Percentiles rank a stretch among this genome's conserved stretches.
Evolutionary conservation across 441 rosid species (phyloP).

Genomic region (Populus tomentosa): DNA sequence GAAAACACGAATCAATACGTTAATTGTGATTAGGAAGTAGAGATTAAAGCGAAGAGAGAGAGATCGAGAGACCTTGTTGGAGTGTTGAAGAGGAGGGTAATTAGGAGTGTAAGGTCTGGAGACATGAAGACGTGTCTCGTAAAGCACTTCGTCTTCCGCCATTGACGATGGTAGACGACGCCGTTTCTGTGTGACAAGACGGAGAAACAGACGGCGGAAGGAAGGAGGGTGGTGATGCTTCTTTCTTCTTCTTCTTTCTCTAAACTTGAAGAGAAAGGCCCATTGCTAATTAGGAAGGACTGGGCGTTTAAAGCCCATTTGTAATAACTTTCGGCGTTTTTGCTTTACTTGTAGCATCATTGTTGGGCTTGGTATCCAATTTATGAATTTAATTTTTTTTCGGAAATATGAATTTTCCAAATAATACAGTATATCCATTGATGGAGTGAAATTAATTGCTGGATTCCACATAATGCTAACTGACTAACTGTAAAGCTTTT

Average conservation of each 20-base stretch:
- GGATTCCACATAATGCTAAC: too few species aligned
- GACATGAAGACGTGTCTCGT: constrained; percentile 68
- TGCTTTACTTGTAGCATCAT: too few species aligned
- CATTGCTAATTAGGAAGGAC: background rate
- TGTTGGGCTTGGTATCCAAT: too few species aligned
- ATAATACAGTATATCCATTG: too few species aligned
- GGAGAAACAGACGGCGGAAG: background rate
- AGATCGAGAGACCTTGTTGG: constrained; percentile 32
- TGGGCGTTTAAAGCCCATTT: background rate
- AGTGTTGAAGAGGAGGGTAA: constrained; percentile 59
- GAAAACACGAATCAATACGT: background rate
- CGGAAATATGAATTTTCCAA: too few species aligned
- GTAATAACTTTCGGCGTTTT: background rate
- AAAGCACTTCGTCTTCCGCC: constrained; percentile 43
- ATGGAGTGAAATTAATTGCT: too few species aligned
- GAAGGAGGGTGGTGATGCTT: background rate
- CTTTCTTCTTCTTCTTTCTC: background rate
- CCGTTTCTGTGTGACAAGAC: background rate
- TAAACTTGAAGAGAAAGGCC: background rate
- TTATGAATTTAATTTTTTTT: too few species aligned
- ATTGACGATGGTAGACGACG: background rate
- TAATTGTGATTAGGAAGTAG: background rate
- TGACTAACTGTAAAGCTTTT: too few species aligned
- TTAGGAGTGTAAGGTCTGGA: constrained; percentile 52
- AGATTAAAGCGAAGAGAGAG: background rate